Base-by-base conservation (phyloP, 164 flowering plant genomes). In the Nymphaea colorata region DNA sequence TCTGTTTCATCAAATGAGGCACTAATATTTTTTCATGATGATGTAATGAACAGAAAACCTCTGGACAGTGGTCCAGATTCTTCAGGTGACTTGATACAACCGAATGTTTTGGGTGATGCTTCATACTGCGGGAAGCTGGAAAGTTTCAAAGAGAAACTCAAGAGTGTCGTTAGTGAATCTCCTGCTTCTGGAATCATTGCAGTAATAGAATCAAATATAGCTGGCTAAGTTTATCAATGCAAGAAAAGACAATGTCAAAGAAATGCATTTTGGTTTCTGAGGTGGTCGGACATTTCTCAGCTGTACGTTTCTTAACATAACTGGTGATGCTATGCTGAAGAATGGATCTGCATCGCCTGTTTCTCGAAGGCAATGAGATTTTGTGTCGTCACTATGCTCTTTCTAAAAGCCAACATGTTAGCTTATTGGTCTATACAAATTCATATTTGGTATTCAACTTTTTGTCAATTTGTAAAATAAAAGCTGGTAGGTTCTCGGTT, bases 1-100 rank as follows among this genome's bases (percentile, higher is more conserved):
- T 77, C 84, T 66, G 61, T 86, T 57, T 85, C 93, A 43, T 79
- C 86, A 64, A 61, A 70, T 66, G 86, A 85, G 68, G 87, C 85
- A 11, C 76, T 88, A 4, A 83, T 75, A 67, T 64, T 82, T 47
- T 86, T 86, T 70, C 73, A 79, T 73, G 81, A 77, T 59, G 80
- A 79, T 51, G 68, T 82, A 47, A 41, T 71, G 57, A 43, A 69
- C 41, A 74, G 76, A 25, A 70, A 69, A 72, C 44, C 72, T n/a
- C 65, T n/a, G 62, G 70, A 79, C 61, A 62, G 70, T 4, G 70
- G 43, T 53, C 67, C 69, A 36, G 42, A 43, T 69, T 68, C 66
- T 4, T 70, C 74, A 43, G 67, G 66, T 53, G 65, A 59, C 65
- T 62, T 70, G 53, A 41, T 4, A 63, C 4, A 12, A 6, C 44